Evolutionary conservation across 2,329 filamentous ascomycete species (phyloP), one percentile per base, ranked within the genome.

Genomic region (Aspergillus pseudotamarii): DNA sequence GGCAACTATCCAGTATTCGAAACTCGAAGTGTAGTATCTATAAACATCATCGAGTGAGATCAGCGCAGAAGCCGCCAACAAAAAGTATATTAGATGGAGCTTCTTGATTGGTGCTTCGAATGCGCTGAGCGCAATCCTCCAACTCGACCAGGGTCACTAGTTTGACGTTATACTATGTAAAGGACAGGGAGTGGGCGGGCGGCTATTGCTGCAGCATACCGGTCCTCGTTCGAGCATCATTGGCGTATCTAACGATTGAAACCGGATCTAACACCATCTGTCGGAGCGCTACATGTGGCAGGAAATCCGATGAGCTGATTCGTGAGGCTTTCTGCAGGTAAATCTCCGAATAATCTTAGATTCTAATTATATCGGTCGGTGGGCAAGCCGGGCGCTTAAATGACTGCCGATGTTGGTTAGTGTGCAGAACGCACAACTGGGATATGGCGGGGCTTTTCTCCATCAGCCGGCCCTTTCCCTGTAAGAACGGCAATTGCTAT

Each of bases 31-130:
- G 61, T 63, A 54, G 64, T 64, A 67, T 66, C 69, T 72, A 73
- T 69, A 67, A 73, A 70, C 73, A 72, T 66, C 60, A 53, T 62
- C 62, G 68, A 67, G 58, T 70, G 36, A 66, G 61, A 69, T 69
- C 64, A 61, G 67, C 50, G 50, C 66, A 70, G 67, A 69, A 70
- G 70, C 68, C 68, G 71, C 69, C 70, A 64, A 62, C 67, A 66
- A 57, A 61, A 64, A 64, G 64, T 50, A 55, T 59, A 58, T 38
- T 62, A 59, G 58, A 68, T 60, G 26, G 11, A 32, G 26, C 10
- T 2, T 43, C 36, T 4, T 69, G 30, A 75, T 75, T 75, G 73
- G 73, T 30, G 48, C 46, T 55, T 30, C 36, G 51, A 51, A 68
- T 63, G 69, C 72, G 73, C 72, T 56, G 58, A 63, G 66, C 48